A percentile compares a stretch with the other conserved stretches of the same genome.
These are phyloP conservation scores for Lasiodiplodia hormozganensis DNA, from an alignment of 2,329 filamentous ascomycete genomes.

Conservation along the genomic window DNA sequence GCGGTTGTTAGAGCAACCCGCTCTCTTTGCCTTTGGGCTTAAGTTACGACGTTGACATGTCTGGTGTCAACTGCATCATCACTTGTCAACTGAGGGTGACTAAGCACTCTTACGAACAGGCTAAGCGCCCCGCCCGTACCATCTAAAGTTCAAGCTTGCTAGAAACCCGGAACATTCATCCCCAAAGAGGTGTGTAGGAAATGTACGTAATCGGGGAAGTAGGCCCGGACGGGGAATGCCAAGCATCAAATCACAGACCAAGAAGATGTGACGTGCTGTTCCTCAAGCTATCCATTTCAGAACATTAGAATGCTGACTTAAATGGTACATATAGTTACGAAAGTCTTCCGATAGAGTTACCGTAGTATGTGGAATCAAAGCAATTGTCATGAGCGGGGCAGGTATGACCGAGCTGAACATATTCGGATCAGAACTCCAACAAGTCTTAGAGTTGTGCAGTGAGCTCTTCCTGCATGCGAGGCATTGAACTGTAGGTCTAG, in stretches of 20 bases:
- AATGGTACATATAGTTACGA: background rate
- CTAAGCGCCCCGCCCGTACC: background rate
- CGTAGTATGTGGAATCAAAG: background rate
- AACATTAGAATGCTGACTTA: background rate
- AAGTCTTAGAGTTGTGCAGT: background rate
- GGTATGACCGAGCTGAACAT: background rate
- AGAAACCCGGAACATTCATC: background rate
- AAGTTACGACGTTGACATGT: background rate
- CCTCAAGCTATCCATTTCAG: background rate
- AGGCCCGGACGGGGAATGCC: background rate
- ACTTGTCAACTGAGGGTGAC: background rate
- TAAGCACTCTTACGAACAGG: background rate
- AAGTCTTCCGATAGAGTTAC: background rate
- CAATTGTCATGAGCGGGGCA: background rate
- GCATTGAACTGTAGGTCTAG: background rate
- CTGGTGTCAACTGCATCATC: background rate
- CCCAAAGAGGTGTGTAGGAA: background rate
- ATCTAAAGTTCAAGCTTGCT: background rate
- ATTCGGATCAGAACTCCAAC: background rate
- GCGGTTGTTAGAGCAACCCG: background rate
- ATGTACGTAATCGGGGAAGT: background rate
- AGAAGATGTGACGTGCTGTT: background rate
- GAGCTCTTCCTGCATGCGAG: background rate
- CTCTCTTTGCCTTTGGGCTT: background rate
- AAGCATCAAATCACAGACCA: background rate